Evolutionary conservation across 108 stramenopile species (phyloP).

Genomic region (Discostella stelligeroides): DNA sequence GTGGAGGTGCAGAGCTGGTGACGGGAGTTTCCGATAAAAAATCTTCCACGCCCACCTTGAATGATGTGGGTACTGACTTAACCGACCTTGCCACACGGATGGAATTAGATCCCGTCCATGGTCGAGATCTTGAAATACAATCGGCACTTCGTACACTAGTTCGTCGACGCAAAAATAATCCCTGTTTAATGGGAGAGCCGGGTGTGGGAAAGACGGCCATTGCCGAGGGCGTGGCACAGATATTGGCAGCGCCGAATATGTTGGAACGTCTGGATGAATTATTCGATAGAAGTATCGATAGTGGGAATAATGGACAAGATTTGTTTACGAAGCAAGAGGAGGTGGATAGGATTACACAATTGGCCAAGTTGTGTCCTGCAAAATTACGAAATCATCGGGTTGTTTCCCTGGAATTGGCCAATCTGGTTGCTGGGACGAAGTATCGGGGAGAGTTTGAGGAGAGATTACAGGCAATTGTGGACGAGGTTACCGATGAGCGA

Average conservation of each 20-base stretch:
- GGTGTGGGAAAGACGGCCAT: constrained; percentile 85
- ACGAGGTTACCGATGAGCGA: constrained; percentile 79
- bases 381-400: constrained; percentile 72
- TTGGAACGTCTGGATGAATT: constrained; percentile 52
- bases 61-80: constrained; percentile 69
- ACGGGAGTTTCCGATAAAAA: constrained; percentile 41
- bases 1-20: constrained; percentile 47
- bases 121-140: constrained; percentile 79
- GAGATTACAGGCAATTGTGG: constrained; percentile 77
- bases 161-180: constrained; percentile 83
- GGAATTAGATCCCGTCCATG: constrained; percentile 69
- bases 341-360: constrained; percentile 57
- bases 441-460: constrained; percentile 83
- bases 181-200: constrained; percentile 76
- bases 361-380: constrained; percentile 75
- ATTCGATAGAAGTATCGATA: constrained; percentile 29
- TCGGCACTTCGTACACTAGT: constrained; percentile 9
- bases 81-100: constrained; percentile 67
- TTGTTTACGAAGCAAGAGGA: constrained; percentile 42
- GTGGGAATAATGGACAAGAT: constrained; percentile 32
- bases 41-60: constrained; percentile 61
- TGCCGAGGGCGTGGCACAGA: constrained; percentile 86
- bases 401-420: constrained; percentile 77
- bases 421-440: constrained; percentile 86
- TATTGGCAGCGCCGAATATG: constrained; percentile 60